phyloP scores from a whole-genome alignment of 2,329 filamentous ascomycete genomes.

The Aspergillus ibericus region DNA sequence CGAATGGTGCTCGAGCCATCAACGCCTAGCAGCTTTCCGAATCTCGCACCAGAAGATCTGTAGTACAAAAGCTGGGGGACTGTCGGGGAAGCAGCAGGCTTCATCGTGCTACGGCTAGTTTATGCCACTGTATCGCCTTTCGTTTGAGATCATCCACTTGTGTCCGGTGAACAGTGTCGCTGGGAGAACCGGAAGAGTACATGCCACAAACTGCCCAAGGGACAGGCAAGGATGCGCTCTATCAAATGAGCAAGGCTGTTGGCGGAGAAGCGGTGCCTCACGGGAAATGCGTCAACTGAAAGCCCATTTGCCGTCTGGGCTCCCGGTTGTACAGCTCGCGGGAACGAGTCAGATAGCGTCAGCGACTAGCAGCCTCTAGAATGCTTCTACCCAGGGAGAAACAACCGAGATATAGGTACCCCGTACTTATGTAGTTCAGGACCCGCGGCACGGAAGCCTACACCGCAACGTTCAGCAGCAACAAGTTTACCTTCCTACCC shows the following conservation, averaged over 20 bases:
- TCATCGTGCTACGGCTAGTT: neutral
- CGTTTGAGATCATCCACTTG: neutral
- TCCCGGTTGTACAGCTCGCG: neutral
- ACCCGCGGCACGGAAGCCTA: neutral
- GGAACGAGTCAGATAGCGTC: neutral
- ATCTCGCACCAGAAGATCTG: neutral
- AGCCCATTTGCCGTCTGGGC: neutral
- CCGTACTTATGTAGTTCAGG: too few relatives aligned
- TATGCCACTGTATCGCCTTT: neutral
- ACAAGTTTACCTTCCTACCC: neutral
- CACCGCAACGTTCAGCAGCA: conserved; percentile 13
- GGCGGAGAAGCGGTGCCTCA: neutral
- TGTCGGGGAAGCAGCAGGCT: neutral
- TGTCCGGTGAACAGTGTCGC: neutral
- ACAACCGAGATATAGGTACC: neutral
- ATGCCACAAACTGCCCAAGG: neutral
- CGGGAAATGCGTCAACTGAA: neutral
- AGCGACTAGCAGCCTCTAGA: neutral
- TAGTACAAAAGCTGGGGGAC: neutral
- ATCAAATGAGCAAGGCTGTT: neutral
- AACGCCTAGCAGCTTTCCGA: neutral
- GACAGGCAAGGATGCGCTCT: neutral
- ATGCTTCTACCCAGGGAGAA: neutral
- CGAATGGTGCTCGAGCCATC: neutral
- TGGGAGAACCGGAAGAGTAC: neutral